Evolutionary conservation across 2,329 filamentous ascomycete species (phyloP), one percentile per base, ranked within the genome.

Genomic region (Colletotrichum echinochloae): DNA sequence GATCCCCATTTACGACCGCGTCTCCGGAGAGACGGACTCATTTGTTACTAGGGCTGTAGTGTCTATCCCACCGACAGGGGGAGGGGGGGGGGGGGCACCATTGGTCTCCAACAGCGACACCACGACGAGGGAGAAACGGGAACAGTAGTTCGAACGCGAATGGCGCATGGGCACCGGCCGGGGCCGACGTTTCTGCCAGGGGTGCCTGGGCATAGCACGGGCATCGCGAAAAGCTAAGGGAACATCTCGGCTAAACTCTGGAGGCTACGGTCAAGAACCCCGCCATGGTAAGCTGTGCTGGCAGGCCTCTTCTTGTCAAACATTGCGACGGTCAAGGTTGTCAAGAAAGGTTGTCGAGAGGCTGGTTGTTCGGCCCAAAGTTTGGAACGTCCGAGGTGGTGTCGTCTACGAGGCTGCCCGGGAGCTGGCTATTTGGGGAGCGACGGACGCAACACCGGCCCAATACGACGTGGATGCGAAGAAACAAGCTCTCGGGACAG

Each of bases 131-230:
- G 12, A 56, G 60, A 62, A 67, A 59, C 64, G 64, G 57, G 64
- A 60, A 68, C 56, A 46, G 18, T 20, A 56, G 41, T 48, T 54
- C 57, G 28, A 68, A 30, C 30, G 28, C 39, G 28, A 44, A 59
- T 23, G 49, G 51, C n/a, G 54, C 41, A 33, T 51, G 52, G 52
- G 35, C 66, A n/a, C 63, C 62, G 56, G 66, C 62, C 26, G 66
- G 51, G 56, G 62, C 66, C 63, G 56, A n/a, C 30, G 56, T 61
- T 66, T 66, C 30, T 60, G 41, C 28, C 66, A 55, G 62, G 54
- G 66, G 55, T 56, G 48, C 56, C 46, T 59, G 35, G 49, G 46
- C 16, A 55, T 59, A 37, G 44, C 37, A 59, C 37, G 54, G 26
- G 52, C 33, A 54, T 35, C 12, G 46, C 5, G 14, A 37, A n/a